These are phyloP conservation scores for Populus ilicifolia DNA, from an alignment of 345 rosid genomes.

Conservation along the genomic window DNA sequence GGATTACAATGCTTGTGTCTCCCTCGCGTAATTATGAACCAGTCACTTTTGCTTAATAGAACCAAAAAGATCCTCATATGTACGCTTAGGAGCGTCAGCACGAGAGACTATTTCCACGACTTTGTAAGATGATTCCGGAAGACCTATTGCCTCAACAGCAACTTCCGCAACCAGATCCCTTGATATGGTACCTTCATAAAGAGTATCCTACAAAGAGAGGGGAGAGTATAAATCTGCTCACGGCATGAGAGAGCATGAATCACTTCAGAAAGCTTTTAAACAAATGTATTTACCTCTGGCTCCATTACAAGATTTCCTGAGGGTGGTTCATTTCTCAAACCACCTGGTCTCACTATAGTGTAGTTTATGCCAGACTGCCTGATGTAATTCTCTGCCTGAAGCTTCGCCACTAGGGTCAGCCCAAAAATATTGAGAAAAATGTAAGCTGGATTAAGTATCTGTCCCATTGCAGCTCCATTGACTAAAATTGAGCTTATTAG, in stretches of 20 bases:
- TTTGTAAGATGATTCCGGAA: conserved; percentile 65
- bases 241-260: background rate
- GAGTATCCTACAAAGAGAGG: conserved; percentile 49
- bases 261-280: background rate
- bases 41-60: conserved; percentile 47
- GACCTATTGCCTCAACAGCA: conserved; percentile 65
- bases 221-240: background rate
- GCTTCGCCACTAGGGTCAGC: conserved; percentile 82
- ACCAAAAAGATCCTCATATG: conserved; percentile 63
- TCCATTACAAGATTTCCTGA: conserved; percentile 79
- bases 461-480: conserved; percentile 96
- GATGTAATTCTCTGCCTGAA: conserved; percentile 80
- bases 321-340: conserved; percentile 76
- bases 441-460: conserved; percentile 82
- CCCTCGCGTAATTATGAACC: background rate
- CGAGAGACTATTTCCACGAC: conserved; percentile 81
- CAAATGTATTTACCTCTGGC: conserved; percentile 52
- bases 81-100: conserved; percentile 53
- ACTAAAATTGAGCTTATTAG: conserved; percentile 85
- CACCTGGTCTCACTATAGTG: conserved; percentile 85
- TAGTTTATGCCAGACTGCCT: conserved; percentile 73
- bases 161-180: conserved; percentile 83
- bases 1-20: no score
- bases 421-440: conserved; percentile 81
- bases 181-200: conserved; percentile 72